Conservation (phyloP, 768 basidiomycete genomes). For the Mycena haematopus region DNA sequence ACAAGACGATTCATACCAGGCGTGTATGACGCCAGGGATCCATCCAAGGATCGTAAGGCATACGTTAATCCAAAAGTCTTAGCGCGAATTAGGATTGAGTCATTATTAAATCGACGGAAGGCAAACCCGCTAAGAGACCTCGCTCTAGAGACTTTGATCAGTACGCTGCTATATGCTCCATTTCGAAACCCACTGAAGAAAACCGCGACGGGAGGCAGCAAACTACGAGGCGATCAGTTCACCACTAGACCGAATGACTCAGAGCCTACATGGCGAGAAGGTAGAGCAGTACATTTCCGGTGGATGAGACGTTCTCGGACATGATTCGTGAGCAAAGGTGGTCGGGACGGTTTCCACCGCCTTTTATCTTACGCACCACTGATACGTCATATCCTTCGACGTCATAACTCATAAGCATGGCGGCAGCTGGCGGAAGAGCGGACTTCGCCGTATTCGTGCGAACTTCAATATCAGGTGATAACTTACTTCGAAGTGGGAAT, state of each 20-base stretch:
- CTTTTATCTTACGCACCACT: neutral
- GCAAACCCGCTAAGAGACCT: conserved; percentile 34
- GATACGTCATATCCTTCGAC: too few relatives aligned
- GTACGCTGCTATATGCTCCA: neutral
- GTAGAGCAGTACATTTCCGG: conserved; percentile 44
- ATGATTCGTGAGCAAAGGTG: conserved; percentile 23
- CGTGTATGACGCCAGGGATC: conserved; percentile 49
- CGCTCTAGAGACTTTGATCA: conserved; percentile 30
- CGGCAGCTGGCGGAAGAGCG: too few relatives aligned
- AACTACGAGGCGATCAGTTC: conserved; percentile 20
- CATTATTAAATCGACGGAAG: neutral
- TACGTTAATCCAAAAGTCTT: conserved; percentile 45
- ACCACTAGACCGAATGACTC: neutral
- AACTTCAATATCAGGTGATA: too few relatives aligned
- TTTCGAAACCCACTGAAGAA: conserved; percentile 35
- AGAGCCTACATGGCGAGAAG: conserved; percentile 39
- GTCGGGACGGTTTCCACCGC: neutral
- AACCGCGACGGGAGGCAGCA: conserved; percentile 37
- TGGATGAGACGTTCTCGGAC: conserved; percentile 36
- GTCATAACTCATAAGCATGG: too few relatives aligned
- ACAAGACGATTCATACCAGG: conserved; percentile 36
- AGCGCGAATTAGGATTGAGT: neutral
- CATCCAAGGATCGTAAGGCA: conserved; percentile 47
- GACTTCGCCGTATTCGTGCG: too few relatives aligned
- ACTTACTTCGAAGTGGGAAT: too few relatives aligned